Evolutionary conservation across 1,284 basidiomycete genomes (phyloP).

Genomic region (Apiotrichum sp.): DNA sequence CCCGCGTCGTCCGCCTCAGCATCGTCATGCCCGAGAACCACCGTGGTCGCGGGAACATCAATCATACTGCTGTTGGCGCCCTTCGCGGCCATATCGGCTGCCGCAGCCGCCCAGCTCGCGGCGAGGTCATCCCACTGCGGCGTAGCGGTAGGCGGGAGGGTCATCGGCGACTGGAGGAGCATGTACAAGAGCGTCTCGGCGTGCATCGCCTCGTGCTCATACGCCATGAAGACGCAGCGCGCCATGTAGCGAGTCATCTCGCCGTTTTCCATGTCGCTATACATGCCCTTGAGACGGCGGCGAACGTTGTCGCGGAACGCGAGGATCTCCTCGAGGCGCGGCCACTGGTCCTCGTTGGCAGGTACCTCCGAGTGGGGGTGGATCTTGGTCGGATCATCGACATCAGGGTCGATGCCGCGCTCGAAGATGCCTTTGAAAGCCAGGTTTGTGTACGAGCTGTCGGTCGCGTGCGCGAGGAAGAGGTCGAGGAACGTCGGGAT

Average conservation of each 20-base stretch:
- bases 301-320: conserved; percentile 71
- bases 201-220: conserved; percentile 82
- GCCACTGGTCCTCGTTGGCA: conserved; percentile 75
- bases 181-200: conserved; percentile 90
- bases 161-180: conserved; percentile 73
- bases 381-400: conserved; percentile 76
- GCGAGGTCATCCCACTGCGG: conserved; percentile 72
- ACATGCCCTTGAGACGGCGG: conserved; percentile 62
- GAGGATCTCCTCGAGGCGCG: conserved; percentile 65
- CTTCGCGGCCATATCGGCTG: conserved; percentile 37
- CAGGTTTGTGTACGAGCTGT: conserved; percentile 75
- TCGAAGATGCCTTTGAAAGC: conserved; percentile 82
- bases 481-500: conserved; percentile 82
- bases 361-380: conserved; percentile 90
- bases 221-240: conserved; percentile 79
- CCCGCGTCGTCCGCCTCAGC: conserved; percentile 68
- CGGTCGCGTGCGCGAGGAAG: conserved; percentile 68
- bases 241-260: background rate
- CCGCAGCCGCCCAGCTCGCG: conserved; percentile 58
- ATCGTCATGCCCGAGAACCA: conserved; percentile 80
- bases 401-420: conserved; percentile 92
- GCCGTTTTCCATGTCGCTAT: conserved; percentile 62
- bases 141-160: conserved; percentile 72
- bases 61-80: conserved; percentile 22
- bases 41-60: conserved; percentile 38